Evolutionary conservation across 2,329 filamentous ascomycete genomes (phyloP), one percentile per base, ranked within the genome.

Genomic region (Domatiomyces catenatus): DNA sequence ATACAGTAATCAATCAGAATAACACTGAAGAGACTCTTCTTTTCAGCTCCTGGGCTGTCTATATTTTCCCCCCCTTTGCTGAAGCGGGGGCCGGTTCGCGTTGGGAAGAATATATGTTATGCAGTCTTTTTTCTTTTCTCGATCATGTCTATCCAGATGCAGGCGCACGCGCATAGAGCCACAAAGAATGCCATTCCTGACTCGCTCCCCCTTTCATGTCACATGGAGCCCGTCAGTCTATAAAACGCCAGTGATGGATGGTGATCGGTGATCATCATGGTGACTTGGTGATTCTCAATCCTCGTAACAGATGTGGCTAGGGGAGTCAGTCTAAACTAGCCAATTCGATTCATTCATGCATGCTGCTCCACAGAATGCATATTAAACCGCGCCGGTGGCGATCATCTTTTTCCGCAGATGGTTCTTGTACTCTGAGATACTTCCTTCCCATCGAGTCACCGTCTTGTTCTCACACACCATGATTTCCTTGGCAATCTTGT

Each of bases 401-500:
- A 94, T 73, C 92, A 98, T 98, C 86, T 96, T 96, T 83, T 96
- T 96, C 67, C 90, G 83, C 64, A 98, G 79, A 72, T 95, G 81
- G 74, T 93, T 86, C 86, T 98, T 98, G 86, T 98, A 98, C 54
- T 88, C 82, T 61, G 83, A 83, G 64, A 98, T 98, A 58, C 71
- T 74, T 62, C 90, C 90, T 56, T 90, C 82, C 92, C 92, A 98
- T 63, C 80, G 72, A 62, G 77, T 81, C 61, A 96, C 88, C 12
- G 88, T 89, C 78, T 89, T 88, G 81, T 98, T 88, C 74, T 98
- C 92, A 71, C 93, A 98, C 51, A 98, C 92, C 73, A 98, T 81
- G 70, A 98, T 98, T 70, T 98, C 87, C 79, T 98, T 98, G 62
- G 92, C 92, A 68, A 98, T 96, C 77, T 94, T 95, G 80, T 98